Percentiles rank a stretch among this genome's conserved stretches.
Conservation (phyloP, 495 filamentous ascomycete genomes). For the Cladorrhinum samala region DNA sequence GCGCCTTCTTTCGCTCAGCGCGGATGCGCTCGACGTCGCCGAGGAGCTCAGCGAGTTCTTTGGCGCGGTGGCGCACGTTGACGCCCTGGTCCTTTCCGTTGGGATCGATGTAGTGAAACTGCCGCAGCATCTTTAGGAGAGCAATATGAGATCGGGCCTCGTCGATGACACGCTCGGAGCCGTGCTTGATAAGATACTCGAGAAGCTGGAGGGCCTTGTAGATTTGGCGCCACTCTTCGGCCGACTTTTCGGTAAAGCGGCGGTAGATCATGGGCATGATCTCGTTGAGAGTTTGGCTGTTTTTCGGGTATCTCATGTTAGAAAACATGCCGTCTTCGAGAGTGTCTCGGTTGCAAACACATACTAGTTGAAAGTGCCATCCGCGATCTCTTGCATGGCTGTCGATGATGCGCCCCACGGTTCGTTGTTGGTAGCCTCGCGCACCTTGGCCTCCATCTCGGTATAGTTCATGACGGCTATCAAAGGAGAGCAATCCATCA, state of each 20-base stretch:
- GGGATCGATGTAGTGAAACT: slow-evolving; percentile 94
- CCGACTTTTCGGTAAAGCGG: slow-evolving; percentile 95
- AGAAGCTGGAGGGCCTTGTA: slow-evolving; percentile 97
- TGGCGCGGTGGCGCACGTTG: slow-evolving; percentile 94
- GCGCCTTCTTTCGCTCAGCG: slow-evolving; percentile 88
- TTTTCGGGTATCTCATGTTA: too few relatives aligned
- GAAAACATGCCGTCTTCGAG: background rate
- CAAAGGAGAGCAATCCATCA: slow-evolving; percentile 5
- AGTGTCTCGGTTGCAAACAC: slow-evolving; percentile 29
- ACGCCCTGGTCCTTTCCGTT: slow-evolving; percentile 98
- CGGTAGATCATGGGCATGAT: slow-evolving; percentile 99
- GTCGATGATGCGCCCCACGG: slow-evolving; percentile 93
- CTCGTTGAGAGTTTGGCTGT: slow-evolving; percentile 91
- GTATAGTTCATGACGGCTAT: slow-evolving; percentile 98
- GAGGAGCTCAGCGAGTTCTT: slow-evolving; percentile 89
- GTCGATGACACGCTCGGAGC: slow-evolving; percentile 95
- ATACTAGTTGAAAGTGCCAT: slow-evolving; percentile 96
- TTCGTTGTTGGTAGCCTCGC: slow-evolving; percentile 97
- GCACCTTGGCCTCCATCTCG: slow-evolving; percentile 99
- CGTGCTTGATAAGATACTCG: slow-evolving; percentile 97
- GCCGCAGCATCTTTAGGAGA: slow-evolving; percentile 93
- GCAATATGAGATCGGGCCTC: slow-evolving; percentile 93
- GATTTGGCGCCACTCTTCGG: slow-evolving; percentile 98
- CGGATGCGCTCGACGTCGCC: slow-evolving; percentile 92
- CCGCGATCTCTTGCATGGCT: slow-evolving; percentile 90